Conservation (phyloP, 306 rosid species). For the Vigna mungo region DNA sequence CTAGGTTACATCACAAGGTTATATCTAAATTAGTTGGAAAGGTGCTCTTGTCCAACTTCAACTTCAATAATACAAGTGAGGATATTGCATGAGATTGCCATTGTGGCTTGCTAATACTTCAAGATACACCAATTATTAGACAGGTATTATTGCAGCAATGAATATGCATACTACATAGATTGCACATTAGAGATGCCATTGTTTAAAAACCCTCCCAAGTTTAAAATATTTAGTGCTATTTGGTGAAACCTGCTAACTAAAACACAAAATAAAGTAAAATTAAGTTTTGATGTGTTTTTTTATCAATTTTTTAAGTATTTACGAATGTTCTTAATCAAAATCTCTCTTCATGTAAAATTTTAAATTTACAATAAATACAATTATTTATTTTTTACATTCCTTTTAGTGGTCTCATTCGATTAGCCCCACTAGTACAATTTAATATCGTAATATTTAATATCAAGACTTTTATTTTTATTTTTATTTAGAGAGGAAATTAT, state of each 20-base stretch:
- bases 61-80: constrained; percentile 17
- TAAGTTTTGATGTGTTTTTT: not conserved
- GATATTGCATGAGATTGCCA: not conserved
- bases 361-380: too few relatives aligned
- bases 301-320: not conserved
- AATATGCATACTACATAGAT: not conserved
- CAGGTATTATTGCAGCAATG: constrained; percentile 20
- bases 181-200: not conserved
- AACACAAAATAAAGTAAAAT: not conserved
- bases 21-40: constrained; percentile 3
- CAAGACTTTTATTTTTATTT: not conserved
- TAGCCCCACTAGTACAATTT: too few relatives aligned
- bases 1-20: constrained; percentile 34
- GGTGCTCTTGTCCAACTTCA: constrained; percentile 8
- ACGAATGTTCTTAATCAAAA: too few relatives aligned
- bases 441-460: too few relatives aligned
- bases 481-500: not conserved
- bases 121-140: not conserved
- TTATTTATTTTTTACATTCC: too few relatives aligned
- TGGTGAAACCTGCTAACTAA: constrained; percentile 5
- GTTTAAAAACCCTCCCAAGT: not conserved
- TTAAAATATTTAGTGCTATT: not conserved
- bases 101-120: not conserved
- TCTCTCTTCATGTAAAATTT: too few relatives aligned
- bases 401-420: too few relatives aligned